Evolutionary conservation across 306 rosid genomes (phyloP), one percentile per base, ranked within the genome.

Genomic region (Fragaria vesca): DNA sequence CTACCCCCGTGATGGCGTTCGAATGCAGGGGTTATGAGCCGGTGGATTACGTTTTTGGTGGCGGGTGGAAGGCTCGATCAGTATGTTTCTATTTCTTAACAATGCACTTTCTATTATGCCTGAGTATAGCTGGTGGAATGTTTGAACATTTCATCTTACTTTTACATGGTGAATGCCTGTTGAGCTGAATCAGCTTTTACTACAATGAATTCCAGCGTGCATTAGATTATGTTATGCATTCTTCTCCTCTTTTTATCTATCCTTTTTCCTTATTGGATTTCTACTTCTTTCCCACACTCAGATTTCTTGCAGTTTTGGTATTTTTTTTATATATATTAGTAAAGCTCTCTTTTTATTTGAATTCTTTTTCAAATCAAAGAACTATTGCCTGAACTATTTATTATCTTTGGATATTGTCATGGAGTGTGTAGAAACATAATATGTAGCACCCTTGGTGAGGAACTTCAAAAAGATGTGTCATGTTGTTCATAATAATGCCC

Each of bases 1-100:
- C 47, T 40, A 36, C 90, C 66, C 96, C 97, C 12, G 40, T 95
- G 82, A 95, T 95, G 98, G 77, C 85, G 61, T 92, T 95, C 7
- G 97, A 95, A 79, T 89, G 92, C 89, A 86, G 98, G 83, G 97
- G 97, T 75, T 91, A 83, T 77, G 98, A 92, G 69, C 98, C 93
- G 1, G 79, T 88, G 47, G 95, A 72, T 78, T 95, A 63, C 54
- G 69, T 85, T 47, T 87, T 95, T 52, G 24, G 78, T 66, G 72
- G 20, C 80, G 97, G 90, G 52, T 95, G 97, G 98, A 91, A 87
- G 78, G 97, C 75, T 83, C 91, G 88, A 78, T 95, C 99, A 43
- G 98, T 95, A 85, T 89, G 97, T 81, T 74, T 82, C 72, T 42
- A 12, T 67, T 42, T 5, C 20, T 63, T 67, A 63, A 52, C 65